Conservation (phyloP, 768 basidiomycete genomes). For the Hygrocybe punicea region DNA sequence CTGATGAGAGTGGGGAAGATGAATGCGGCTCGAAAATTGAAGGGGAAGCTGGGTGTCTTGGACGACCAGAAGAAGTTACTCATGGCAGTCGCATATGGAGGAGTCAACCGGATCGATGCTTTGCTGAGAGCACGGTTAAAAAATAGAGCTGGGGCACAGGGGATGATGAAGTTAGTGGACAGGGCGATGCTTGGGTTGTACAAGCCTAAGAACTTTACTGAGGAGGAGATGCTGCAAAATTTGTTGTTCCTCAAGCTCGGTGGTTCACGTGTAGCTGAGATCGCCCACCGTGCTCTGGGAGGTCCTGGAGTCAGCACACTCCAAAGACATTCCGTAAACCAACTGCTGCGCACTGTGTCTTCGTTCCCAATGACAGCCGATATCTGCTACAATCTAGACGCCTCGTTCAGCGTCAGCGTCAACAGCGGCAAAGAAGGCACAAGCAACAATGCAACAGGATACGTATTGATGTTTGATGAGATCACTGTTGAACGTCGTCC, state of each 20-base stretch:
- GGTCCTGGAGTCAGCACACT: too few species aligned
- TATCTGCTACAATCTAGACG: background rate
- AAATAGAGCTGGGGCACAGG: slow-evolving; percentile 12
- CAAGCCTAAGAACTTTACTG: slow-evolving; percentile 14
- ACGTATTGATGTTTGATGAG: too few species aligned
- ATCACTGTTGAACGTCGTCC: slow-evolving; percentile 1
- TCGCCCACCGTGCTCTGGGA: too few species aligned
- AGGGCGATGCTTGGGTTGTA: slow-evolving; percentile 17
- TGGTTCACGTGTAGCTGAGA: too few species aligned
- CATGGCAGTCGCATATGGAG: slow-evolving; percentile 22
- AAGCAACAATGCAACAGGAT: background rate
- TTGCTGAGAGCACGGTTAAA: slow-evolving; percentile 14
- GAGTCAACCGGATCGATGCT: slow-evolving; percentile 15
- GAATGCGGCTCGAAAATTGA: slow-evolving; percentile 11
- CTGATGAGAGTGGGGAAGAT: slow-evolving; percentile 10
- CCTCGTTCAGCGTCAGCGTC: background rate
- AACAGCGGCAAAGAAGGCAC: background rate
- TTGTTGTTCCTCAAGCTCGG: slow-evolving; percentile 2
- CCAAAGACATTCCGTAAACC: too few species aligned
- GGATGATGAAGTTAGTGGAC: slow-evolving; percentile 14
- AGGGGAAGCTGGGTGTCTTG: slow-evolving; percentile 5
- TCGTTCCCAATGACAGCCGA: slow-evolving; percentile 1
- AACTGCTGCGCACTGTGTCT: too few species aligned
- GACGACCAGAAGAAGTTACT: slow-evolving; percentile 21
- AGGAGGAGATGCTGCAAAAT: slow-evolving; percentile 17